phyloP scores from a whole-genome alignment of 208 protist genomes.

The Acanthamoeba pearcei region DNA sequence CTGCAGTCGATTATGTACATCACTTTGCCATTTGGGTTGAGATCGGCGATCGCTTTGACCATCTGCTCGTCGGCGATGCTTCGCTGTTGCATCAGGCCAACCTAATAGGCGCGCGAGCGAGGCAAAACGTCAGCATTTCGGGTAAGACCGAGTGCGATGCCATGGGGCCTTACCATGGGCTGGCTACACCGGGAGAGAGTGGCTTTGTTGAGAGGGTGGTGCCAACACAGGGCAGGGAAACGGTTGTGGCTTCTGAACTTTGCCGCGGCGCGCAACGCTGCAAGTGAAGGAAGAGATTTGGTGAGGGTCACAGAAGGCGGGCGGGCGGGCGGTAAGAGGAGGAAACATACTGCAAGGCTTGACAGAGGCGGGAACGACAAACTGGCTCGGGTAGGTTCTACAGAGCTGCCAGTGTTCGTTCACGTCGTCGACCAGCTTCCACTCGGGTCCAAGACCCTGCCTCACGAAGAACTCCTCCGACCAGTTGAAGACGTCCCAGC shows the following conservation, averaged over 20 bases:
- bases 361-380: conserved; percentile 67
- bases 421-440: conserved; percentile 1
- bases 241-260: conserved; percentile 76
- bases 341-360: conserved; percentile 48
- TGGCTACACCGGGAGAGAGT: conserved; percentile 74
- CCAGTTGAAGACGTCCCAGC: conserved; percentile 76
- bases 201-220: conserved; percentile 41
- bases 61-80: conserved; percentile 76
- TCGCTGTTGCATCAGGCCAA: conserved; percentile 75
- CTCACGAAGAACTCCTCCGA: conserved; percentile 69
- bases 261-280: conserved; percentile 4
- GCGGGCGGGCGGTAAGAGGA: not conserved
- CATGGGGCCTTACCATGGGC: conserved; percentile 53
- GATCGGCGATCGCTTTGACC: conserved; percentile 72
- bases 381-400: conserved; percentile 68
- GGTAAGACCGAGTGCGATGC: not conserved
- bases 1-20: conserved; percentile 92
- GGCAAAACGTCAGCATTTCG: not conserved
- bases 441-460: conserved; percentile 27
- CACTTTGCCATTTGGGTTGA: conserved; percentile 65
- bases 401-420: conserved; percentile 77
- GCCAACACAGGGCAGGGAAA: conserved; percentile 64
- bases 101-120: not conserved
- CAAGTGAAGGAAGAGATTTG: not conserved
- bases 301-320: not conserved